Conservation (phyloP, 2,329 filamentous ascomycete species). For the Botrytis fabae region DNA sequence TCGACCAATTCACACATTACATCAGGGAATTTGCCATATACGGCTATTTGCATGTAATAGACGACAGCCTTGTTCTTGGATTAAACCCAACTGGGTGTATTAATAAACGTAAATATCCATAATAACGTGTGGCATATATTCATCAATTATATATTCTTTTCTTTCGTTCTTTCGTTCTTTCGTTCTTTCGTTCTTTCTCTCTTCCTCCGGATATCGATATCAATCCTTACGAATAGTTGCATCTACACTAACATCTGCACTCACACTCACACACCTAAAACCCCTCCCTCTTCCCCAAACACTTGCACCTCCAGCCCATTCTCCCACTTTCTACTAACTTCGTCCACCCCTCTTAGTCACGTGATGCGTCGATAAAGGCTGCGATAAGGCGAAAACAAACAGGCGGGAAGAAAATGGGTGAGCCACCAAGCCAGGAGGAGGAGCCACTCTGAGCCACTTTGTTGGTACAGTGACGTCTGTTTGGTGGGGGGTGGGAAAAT, state of each 20-base stretch:
- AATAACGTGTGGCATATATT: fast-evolving
- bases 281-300: neutral
- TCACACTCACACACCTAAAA: neutral
- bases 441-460: neutral
- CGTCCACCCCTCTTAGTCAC: neutral
- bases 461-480: constrained; percentile 8
- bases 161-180: neutral
- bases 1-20: neutral
- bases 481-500: neutral
- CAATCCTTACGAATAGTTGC: no score
- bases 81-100: neutral
- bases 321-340: constrained; percentile 7
- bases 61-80: neutral
- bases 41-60: neutral
- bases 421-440: neutral
- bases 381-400: neutral
- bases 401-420: neutral
- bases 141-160: neutral
- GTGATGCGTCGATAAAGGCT: neutral
- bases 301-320: neutral
- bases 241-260: neutral
- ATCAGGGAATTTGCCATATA: neutral
- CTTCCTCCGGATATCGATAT: neutral
- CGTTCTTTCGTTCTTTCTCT: no score
- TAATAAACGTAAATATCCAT: neutral